A percentile compares a stretch with the other conserved stretches of the same genome.
These are phyloP conservation scores for Centaurea solstitialis DNA, from an alignment of 129 eudicot species.

Conservation along the genomic window DNA sequence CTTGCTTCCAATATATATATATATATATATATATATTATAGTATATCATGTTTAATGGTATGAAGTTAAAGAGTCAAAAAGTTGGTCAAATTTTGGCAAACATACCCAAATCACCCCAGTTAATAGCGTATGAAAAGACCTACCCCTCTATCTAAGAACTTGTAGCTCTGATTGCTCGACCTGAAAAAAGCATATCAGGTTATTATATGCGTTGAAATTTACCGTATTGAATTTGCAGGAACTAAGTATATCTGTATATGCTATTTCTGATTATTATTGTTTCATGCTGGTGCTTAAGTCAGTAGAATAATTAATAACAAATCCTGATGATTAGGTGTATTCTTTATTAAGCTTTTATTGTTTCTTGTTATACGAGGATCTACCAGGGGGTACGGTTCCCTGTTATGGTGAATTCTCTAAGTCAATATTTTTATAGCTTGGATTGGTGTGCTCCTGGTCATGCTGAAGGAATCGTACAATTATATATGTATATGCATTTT, in stretches of 20 bases:
- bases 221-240: neutral
- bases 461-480: neutral
- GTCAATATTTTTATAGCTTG: constrained; percentile 2
- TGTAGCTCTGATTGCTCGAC: neutral
- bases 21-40: too few relatives aligned
- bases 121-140: too few relatives aligned
- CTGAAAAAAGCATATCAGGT: neutral
- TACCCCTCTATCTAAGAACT: neutral
- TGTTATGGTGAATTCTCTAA: neutral
- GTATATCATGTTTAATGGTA: too few relatives aligned
- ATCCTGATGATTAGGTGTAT: neutral
- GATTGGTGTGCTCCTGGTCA: neutral
- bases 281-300: neutral
- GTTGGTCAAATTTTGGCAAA: neutral
- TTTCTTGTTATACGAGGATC: neutral
- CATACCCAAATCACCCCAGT: too few relatives aligned
- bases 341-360: neutral
- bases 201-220: neutral
- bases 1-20: neutral
- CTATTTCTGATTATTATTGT: neutral
- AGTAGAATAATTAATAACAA: neutral
- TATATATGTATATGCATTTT: neutral
- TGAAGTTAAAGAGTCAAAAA: neutral
- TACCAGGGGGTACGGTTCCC: neutral
- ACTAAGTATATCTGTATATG: neutral